Conservation (phyloP, 352 stramenopile genomes). For the Phytopythium cucurbitacearum region DNA sequence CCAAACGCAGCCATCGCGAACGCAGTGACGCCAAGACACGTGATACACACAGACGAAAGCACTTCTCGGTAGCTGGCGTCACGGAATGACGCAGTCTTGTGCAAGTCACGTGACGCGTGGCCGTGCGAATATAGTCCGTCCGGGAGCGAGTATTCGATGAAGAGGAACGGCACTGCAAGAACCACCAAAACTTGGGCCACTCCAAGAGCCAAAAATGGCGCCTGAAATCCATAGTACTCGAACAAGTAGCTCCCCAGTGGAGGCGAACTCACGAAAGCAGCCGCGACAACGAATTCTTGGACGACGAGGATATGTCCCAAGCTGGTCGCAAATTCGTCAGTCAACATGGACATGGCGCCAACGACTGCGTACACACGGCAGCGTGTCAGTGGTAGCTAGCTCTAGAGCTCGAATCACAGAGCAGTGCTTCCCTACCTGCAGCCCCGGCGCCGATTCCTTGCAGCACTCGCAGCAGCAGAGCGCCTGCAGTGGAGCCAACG, state of each 20-base stretch:
- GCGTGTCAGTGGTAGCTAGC: slow-evolving; percentile 2
- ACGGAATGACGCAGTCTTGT: slow-evolving; percentile 20
- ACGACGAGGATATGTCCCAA: slow-evolving; percentile 53
- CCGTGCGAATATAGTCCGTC: slow-evolving; percentile 46
- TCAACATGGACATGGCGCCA: slow-evolving; percentile 60
- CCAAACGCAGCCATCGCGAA: slow-evolving; percentile 70
- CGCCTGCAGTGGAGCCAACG: slow-evolving; percentile 20
- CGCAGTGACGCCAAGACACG: slow-evolving; percentile 43
- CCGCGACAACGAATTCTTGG: slow-evolving; percentile 65
- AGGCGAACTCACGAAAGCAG: slow-evolving; percentile 55
- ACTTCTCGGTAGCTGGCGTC: slow-evolving; percentile 39
- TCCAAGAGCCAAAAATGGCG: slow-evolving; percentile 58
- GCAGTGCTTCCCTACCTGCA: slow-evolving; percentile 19
- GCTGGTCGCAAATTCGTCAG: slow-evolving; percentile 51
- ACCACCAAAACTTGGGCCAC: slow-evolving; percentile 55
- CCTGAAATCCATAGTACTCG: slow-evolving; percentile 42
- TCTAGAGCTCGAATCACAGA: background rate
- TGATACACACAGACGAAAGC: slow-evolving; percentile 46
- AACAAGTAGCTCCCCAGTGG: slow-evolving; percentile 55
- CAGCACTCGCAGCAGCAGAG: slow-evolving; percentile 48
- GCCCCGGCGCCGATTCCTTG: slow-evolving; percentile 57
- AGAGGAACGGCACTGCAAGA: slow-evolving; percentile 62
- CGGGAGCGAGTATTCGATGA: slow-evolving; percentile 71
- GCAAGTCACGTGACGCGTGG: slow-evolving; percentile 11
- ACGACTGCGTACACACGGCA: slow-evolving; percentile 29